These are phyloP conservation scores for Leishmania martiniquensis DNA, from an alignment of 208 protist species.

Conservation along the genomic window DNA sequence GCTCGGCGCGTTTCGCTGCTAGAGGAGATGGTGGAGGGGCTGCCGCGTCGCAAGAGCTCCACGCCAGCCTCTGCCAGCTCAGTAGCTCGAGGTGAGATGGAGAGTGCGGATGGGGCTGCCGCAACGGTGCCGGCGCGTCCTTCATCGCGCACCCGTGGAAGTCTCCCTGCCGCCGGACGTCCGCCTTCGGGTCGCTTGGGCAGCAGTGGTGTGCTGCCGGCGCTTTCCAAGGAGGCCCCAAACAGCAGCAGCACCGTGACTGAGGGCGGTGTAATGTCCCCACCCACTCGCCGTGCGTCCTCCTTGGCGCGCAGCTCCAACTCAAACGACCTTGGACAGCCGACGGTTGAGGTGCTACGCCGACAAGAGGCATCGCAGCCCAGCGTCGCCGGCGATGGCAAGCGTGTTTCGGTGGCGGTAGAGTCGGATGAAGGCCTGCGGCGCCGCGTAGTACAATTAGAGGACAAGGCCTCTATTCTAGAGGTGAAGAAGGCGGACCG, in stretches of 20 bases:
- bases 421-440: slow-evolving; percentile 58
- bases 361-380: slow-evolving; percentile 33
- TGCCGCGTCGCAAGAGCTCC: slow-evolving; percentile 2
- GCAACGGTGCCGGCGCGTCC: slow-evolving; percentile 3
- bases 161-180: background rate
- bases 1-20: slow-evolving; percentile 44
- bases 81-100: slow-evolving; percentile 10
- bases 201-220: slow-evolving; percentile 13
- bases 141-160: slow-evolving; percentile 1
- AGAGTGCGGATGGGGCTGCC: slow-evolving; percentile 11
- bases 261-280: background rate
- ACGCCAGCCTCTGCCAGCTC: background rate
- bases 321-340: slow-evolving; percentile 33
- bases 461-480: slow-evolving; percentile 72
- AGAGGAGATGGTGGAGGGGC: slow-evolving; percentile 55
- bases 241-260: slow-evolving; percentile 6
- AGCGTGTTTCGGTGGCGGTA: slow-evolving; percentile 44
- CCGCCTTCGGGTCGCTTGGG: slow-evolving; percentile 29
- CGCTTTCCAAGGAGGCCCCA: slow-evolving; percentile 9
- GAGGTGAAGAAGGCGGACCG: slow-evolving; percentile 85
- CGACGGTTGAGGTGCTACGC: slow-evolving; percentile 47
- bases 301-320: background rate
- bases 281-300: background rate
- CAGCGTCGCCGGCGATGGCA: background rate
- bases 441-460: slow-evolving; percentile 68